phyloP scores from a whole-genome alignment of 306 rosid species.

The Purshia tridentata region DNA sequence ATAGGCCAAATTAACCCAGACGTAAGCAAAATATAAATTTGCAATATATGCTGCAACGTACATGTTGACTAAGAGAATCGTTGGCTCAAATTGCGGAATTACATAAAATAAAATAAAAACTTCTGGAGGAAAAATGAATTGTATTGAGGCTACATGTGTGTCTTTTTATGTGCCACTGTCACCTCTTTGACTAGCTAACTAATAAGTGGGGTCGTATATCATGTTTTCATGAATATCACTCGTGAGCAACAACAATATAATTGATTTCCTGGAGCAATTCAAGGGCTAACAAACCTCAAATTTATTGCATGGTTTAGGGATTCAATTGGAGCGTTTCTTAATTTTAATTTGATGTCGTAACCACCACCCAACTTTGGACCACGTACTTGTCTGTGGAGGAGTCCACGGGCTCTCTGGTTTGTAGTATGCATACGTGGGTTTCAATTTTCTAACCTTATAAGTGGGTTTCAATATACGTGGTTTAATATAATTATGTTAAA shows the following conservation, averaged over 20 bases:
- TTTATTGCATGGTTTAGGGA: neutral
- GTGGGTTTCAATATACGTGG: too few species aligned
- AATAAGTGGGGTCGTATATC: slow-evolving; percentile 8
- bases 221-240: neutral
- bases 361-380: slow-evolving; percentile 21
- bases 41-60: neutral
- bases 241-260: slow-evolving; percentile 2
- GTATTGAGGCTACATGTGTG: too few species aligned
- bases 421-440: neutral
- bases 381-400: neutral
- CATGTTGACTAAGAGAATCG: neutral
- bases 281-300: neutral
- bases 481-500: too few species aligned
- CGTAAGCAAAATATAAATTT: neutral
- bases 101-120: neutral
- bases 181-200: slow-evolving; percentile 12
- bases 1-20: neutral
- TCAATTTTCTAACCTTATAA: neutral
- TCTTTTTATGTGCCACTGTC: slow-evolving; percentile 10
- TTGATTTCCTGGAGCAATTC: slow-evolving; percentile 9
- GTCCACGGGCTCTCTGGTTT: neutral
- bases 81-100: slow-evolving; percentile 5
- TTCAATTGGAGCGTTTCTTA: neutral
- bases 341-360: neutral
- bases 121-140: too few species aligned